Evolutionary conservation across 148 eudicot genomes (phyloP).

Genomic region (Chenopodium quinoa): DNA sequence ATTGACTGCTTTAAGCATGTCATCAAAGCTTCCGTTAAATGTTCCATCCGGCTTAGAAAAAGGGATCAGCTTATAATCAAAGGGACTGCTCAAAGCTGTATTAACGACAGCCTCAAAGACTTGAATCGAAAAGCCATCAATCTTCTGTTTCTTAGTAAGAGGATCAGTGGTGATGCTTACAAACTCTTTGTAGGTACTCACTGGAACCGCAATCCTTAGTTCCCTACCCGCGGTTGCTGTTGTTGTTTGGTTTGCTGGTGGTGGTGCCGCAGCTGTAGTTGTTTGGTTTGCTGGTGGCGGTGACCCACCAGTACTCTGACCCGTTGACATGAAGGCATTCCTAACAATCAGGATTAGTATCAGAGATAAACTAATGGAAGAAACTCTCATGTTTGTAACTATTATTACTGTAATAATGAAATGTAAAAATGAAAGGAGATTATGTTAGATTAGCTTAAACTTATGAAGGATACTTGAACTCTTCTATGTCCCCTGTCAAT

Average conservation of each 20-base stretch:
- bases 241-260: constrained; percentile 13
- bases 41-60: constrained; percentile 26
- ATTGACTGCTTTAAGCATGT: constrained; percentile 24
- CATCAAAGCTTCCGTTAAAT: constrained; percentile 28
- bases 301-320: neutral
- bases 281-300: constrained; percentile 12
- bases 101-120: constrained; percentile 27
- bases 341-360: constrained; percentile 1
- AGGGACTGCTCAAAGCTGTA: constrained; percentile 4
- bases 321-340: neutral
- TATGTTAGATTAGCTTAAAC: neutral
- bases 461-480: neutral
- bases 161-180: constrained; percentile 17
- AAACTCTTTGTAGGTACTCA: constrained; percentile 22
- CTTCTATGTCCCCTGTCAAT: neutral
- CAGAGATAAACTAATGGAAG: neutral
- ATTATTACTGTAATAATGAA: neutral
- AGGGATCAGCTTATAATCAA: neutral
- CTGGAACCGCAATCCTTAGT: constrained; percentile 29
- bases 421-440: neutral
- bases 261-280: neutral
- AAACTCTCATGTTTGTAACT: neutral
- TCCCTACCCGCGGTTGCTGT: neutral
- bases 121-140: constrained; percentile 26
- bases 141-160: neutral